These are phyloP conservation scores for Tausonia pullulans DNA, from an alignment of 1,284 basidiomycete species.

Conservation along the genomic window DNA sequence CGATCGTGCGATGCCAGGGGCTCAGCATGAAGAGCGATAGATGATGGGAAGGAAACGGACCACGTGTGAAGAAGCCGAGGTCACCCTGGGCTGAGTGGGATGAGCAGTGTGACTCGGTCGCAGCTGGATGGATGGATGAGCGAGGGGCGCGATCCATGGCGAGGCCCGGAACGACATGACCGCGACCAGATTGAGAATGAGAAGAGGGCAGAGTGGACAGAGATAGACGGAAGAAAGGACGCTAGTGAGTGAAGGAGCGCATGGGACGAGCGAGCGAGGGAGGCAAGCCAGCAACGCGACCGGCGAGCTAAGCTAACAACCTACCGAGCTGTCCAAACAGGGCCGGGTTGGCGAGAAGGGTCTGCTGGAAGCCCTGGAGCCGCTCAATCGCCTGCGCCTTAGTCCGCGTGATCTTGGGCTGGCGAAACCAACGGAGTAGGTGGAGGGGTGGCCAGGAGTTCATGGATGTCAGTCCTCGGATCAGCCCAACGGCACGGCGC, in stretches of 20 bases:
- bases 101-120: slow-evolving; percentile 52
- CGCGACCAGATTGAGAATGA: background rate
- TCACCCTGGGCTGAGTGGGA: slow-evolving; percentile 71
- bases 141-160: background rate
- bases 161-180: background rate
- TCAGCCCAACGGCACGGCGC: background rate
- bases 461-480: background rate
- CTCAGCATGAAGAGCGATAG: no score
- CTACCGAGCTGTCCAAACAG: slow-evolving; percentile 60
- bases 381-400: slow-evolving; percentile 77
- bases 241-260: background rate
- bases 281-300: background rate
- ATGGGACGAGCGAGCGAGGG: background rate
- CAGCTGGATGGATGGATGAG: background rate
- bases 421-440: slow-evolving; percentile 6
- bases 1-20: no score
- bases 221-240: background rate
- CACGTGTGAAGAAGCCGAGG: slow-evolving; percentile 70
- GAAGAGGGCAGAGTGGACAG: background rate
- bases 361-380: slow-evolving; percentile 49
- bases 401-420: slow-evolving; percentile 76
- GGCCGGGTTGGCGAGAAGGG: slow-evolving; percentile 33
- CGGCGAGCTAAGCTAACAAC: background rate
- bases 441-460: background rate
- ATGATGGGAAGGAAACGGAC: slow-evolving; percentile 23